A percentile compares a stretch with the other conserved stretches of the same genome.
These are phyloP conservation scores for Claviceps digitariae DNA, from an alignment of 2,329 filamentous ascomycete species.

Conservation along the genomic window DNA sequence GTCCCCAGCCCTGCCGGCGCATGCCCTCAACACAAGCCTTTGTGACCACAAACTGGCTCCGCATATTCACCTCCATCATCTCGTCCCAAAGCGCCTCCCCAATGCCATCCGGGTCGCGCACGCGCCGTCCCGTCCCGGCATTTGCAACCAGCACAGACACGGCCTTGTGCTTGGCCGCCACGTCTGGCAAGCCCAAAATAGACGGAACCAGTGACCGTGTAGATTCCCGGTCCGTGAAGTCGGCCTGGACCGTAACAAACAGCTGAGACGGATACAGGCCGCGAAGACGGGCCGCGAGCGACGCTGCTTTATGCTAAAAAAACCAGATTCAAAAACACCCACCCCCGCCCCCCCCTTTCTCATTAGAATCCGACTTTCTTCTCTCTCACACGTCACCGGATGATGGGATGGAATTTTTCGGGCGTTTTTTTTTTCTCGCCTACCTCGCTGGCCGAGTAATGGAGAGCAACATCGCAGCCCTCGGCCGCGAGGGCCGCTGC, in stretches of 20 bases:
- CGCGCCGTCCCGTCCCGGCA: conserved; percentile 5
- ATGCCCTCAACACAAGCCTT: conserved; percentile 5
- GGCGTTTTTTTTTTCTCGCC: background rate
- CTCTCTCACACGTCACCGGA: no score
- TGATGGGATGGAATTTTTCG: no score
- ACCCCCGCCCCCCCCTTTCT: no score
- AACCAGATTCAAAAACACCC: background rate
- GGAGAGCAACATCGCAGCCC: conserved; percentile 5
- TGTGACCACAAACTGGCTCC: conserved; percentile 6
- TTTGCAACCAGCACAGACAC: conserved; percentile 5
- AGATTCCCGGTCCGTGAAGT: conserved; percentile 4
- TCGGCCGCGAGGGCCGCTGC: conserved; percentile 3
- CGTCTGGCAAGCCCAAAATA: background rate
- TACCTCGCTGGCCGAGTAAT: conserved; percentile 5
- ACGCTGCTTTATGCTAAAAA: conserved; percentile 3
- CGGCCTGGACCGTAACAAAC: conserved; percentile 2
- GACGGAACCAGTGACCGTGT: conserved; percentile 2
- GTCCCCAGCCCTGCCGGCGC: conserved; percentile 4
- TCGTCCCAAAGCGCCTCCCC: conserved; percentile 5
- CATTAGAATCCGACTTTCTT: no score
- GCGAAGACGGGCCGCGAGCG: background rate
- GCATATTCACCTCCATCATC: conserved; percentile 6
- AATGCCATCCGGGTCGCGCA: conserved; percentile 4
- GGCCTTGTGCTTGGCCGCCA: conserved; percentile 1
- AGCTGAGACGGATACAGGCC: conserved; percentile 2